Conservation (phyloP, 2,329 filamentous ascomycete species). For the Hyphodiscus sp. region DNA sequence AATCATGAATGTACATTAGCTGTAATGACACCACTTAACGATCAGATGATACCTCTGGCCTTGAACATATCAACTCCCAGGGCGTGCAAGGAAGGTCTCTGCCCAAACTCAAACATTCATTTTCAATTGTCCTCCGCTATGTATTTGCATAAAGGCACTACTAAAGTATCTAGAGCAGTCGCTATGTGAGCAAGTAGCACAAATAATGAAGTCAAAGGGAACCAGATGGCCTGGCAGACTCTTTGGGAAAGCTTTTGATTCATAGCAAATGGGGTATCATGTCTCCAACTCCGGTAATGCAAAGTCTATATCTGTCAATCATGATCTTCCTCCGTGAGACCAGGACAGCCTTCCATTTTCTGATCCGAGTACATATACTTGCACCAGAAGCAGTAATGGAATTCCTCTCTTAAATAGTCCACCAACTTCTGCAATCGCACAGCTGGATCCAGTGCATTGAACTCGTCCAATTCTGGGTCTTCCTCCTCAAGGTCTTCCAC, state of each 20-base stretch:
- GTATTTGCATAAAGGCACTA: too few relatives aligned
- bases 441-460: slow-evolving; percentile 59
- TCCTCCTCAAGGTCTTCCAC: slow-evolving; percentile 70
- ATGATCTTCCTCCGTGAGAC: slow-evolving; percentile 77
- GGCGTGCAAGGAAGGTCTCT: too few relatives aligned
- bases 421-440: slow-evolving; percentile 65
- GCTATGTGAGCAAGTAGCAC: too few relatives aligned
- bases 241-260: neutral
- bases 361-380: slow-evolving; percentile 72
- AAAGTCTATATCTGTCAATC: slow-evolving; percentile 35
- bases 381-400: slow-evolving; percentile 94
- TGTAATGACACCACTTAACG: neutral
- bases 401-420: slow-evolving; percentile 59
- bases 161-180: too few relatives aligned
- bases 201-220: too few relatives aligned
- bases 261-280: slow-evolving; percentile 23
- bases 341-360: slow-evolving; percentile 82
- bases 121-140: too few relatives aligned
- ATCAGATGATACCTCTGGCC: neutral
- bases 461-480: slow-evolving; percentile 73
- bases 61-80: too few relatives aligned
- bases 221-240: neutral
- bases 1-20: neutral
- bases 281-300: slow-evolving; percentile 10
- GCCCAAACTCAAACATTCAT: too few relatives aligned